Evolutionary conservation across 345 rosid species (phyloP), one percentile per base, ranked within the genome.

Genomic region (Rhizophora mangle): DNA sequence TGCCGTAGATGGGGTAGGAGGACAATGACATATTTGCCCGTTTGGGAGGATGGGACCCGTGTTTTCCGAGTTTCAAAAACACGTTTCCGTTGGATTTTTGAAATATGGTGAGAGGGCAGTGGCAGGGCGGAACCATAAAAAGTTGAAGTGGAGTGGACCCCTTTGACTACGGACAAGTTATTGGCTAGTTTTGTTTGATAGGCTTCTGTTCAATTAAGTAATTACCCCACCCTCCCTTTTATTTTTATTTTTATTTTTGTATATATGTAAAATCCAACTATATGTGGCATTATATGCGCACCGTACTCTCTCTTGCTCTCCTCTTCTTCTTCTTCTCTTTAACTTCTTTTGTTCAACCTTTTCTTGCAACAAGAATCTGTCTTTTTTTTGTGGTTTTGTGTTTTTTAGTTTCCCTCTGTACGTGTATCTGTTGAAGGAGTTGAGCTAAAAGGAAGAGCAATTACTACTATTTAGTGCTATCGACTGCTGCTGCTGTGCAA

Each of bases 81-180:
- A 34, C 37, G 1, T 16, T 51, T 65, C 67, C 54, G 75, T 76
- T 79, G 57, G 55, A 69, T 81, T 86, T 43, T 87, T 82, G 78
- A 88, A 87, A 76, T 77, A 67, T 66, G 74, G 64, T 60, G 85
- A 81, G 86, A 60, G 87, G 81, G 84, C 73, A 65, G 80, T 7
- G 36, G 1, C 73, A 11, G 46, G 15, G 49, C 49, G 3, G 19
- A 13, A 39, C 46, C 46, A 39, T 10, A 83, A 78, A 87, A 84
- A 83, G 87, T 64, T 20, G 19, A 63, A 43, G 51, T 36, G 65
- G 47, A 43, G 51, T 36, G 65, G 47, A 49, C 64, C 77, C 71
- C 71, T 81, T 82, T 81, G 87, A 85, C 83, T 72, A 67, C 62
- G 68, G 62, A 66, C 67, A 73, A 60, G 6, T 56, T 56, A 1